A percentile compares a stretch with the other conserved stretches of the same genome.
These are phyloP conservation scores for Termitomyces sp. DNA, from an alignment of 768 basidiomycete species.

Conservation along the genomic window DNA sequence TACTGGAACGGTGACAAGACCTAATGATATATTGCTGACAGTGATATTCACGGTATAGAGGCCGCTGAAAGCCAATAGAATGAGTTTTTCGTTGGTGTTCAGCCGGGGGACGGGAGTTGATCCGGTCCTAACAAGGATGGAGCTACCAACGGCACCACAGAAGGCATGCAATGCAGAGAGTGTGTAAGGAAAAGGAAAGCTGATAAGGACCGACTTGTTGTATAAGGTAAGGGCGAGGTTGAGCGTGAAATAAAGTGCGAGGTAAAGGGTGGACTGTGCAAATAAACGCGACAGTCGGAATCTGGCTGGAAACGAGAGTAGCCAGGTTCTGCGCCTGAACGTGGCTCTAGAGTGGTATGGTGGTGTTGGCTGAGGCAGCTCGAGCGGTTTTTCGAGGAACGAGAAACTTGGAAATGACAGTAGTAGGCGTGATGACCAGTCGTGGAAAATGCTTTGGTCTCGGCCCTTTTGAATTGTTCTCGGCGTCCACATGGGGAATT, in stretches of 20 bases:
- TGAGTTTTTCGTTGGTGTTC: conserved; percentile 50
- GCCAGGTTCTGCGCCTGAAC: conserved; percentile 6
- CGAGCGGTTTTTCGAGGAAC: neutral
- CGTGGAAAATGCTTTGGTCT: neutral
- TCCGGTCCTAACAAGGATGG: conserved; percentile 42
- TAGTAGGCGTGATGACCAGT: neutral
- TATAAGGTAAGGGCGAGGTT: conserved; percentile 91
- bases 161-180: conserved; percentile 90
- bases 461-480: neutral
- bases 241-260: conserved; percentile 80
- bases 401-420: neutral
- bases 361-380: conserved; percentile 14
- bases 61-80: conserved; percentile 76
- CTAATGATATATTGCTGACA: conserved; percentile 86
- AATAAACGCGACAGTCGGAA: conserved; percentile 6
- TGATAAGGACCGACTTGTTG: conserved; percentile 89
- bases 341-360: conserved; percentile 9
- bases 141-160: conserved; percentile 79
- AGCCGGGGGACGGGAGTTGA: conserved; percentile 17
- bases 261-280: conserved; percentile 17
- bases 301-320: conserved; percentile 1
- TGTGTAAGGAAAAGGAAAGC: conserved; percentile 94
- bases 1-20: conserved; percentile 86
- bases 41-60: conserved; percentile 94
- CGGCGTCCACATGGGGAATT: neutral